Evolutionary conservation across 2,329 filamentous ascomycete genomes (phyloP).

Genomic region (Monilinia laxa): DNA sequence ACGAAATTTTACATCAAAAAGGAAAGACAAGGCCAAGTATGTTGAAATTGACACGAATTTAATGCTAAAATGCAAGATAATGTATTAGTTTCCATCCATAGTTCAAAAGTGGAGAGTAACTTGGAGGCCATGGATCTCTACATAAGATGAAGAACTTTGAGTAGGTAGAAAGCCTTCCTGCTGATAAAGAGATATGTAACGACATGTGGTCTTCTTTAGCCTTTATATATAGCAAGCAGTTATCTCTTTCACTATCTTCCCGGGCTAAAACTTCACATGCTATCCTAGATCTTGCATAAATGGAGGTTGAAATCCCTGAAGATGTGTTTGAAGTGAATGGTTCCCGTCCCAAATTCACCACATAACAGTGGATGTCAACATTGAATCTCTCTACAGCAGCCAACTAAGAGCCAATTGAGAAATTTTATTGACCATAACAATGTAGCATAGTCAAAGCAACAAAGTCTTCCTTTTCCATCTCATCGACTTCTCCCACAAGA

Average conservation of each 20-base stretch:
- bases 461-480: not conserved
- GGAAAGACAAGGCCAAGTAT: rapidly evolving
- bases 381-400: not conserved
- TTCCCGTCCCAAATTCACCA: not conserved
- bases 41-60: rapidly evolving
- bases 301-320: not conserved
- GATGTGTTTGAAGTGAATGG: not conserved
- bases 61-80: rapidly evolving
- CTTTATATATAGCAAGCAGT: not conserved
- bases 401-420: not conserved
- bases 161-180: not conserved
- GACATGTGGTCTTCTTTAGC: not conserved
- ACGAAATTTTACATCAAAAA: not conserved
- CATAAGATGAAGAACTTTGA: not conserved
- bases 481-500: not conserved
- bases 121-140: not conserved
- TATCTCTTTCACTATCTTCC: not conserved
- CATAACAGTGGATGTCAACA: not conserved
- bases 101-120: not conserved
- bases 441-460: not conserved
- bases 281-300: rapidly evolving
- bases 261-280: not conserved
- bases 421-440: not conserved
- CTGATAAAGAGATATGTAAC: not conserved
- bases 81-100: not conserved